A percentile compares a stretch with the other conserved stretches of the same genome.
Conservation (phyloP, 352 stramenopile genomes). For the Pythium oligandrum region DNA sequence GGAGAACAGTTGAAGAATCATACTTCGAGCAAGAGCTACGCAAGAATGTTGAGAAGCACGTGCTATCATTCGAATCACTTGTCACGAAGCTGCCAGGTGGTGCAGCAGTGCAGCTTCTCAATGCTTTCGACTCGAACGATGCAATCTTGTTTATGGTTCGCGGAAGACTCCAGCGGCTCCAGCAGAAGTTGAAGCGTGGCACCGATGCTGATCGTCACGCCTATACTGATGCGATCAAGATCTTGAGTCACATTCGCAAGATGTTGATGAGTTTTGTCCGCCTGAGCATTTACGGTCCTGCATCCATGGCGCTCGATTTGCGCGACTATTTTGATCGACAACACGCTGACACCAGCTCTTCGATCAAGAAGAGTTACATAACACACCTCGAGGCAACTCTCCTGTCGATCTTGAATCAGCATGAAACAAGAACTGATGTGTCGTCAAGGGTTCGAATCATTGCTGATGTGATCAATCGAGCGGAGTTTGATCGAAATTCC, state of each 20-base stretch:
- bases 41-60: constrained; percentile 1
- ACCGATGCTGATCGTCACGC: neutral
- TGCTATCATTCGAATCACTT: neutral
- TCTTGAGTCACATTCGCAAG: constrained; percentile 12
- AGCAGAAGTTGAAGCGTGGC: neutral
- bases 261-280: constrained; percentile 14
- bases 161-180: constrained; percentile 11
- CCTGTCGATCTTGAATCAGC: neutral
- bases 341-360: too few relatives aligned
- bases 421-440: constrained; percentile 12
- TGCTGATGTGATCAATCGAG: constrained; percentile 33
- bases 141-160: constrained; percentile 1
- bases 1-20: constrained; percentile 41
- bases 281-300: constrained; percentile 2
- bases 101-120: neutral
- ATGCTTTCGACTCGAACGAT: constrained; percentile 3
- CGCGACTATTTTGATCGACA: too few relatives aligned
- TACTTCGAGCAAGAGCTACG: constrained; percentile 27
- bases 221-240: neutral
- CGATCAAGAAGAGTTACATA: too few relatives aligned
- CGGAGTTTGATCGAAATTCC: constrained; percentile 47
- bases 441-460: constrained; percentile 53
- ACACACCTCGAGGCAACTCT: too few relatives aligned
- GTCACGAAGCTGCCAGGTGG: constrained; percentile 1
- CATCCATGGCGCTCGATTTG: too few relatives aligned